Evolutionary conservation across 176 grass and related monocot genomes (phyloP).

Genomic region (Juncus effusus): DNA sequence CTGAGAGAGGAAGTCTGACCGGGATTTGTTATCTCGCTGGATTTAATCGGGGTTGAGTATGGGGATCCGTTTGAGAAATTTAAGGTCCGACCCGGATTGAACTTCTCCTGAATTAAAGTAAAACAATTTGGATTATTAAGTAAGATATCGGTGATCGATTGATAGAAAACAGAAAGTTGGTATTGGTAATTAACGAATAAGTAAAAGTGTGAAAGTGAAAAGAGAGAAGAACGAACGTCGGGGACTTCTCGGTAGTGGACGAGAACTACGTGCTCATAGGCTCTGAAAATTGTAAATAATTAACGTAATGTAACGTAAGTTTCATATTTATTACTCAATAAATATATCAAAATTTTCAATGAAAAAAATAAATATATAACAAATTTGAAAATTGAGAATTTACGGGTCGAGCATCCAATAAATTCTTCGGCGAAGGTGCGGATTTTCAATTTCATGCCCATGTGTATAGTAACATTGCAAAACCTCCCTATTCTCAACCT

Average conservation of each 20-base stretch:
- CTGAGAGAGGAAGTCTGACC: slow-evolving; percentile 42
- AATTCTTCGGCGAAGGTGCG: slow-evolving; percentile 60
- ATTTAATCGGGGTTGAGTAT: slow-evolving; percentile 20
- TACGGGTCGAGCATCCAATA: slow-evolving; percentile 99
- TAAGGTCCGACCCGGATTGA: slow-evolving; percentile 20
- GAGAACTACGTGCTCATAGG: slow-evolving; percentile 87
- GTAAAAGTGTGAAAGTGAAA: neutral
- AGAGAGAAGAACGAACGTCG: slow-evolving; percentile 49
- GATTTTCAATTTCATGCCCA: slow-evolving; percentile 45
- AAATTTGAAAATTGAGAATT: slow-evolving; percentile 23
- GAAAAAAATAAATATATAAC: too few species aligned
- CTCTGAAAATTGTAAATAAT: slow-evolving; percentile 45
- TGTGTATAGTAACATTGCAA: slow-evolving; percentile 78
- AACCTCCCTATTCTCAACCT: slow-evolving; percentile 66
- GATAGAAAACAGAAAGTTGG: neutral
- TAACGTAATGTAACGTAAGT: too few species aligned
- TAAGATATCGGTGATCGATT: slow-evolving; percentile 4
- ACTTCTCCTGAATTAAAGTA: slow-evolving; percentile 28
- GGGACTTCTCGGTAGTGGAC: slow-evolving; percentile 83
- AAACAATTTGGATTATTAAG: slow-evolving; percentile 1
- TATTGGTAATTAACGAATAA: slow-evolving; percentile 19
- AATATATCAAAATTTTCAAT: too few species aligned
- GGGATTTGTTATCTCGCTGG: slow-evolving; percentile 30
- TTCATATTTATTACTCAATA: too few species aligned
- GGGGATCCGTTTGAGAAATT: slow-evolving; percentile 24